Evolutionary conservation across 2,329 filamentous ascomycete species (phyloP), one percentile per base, ranked within the genome.

Genomic region (Colletotrichum australisinense): DNA sequence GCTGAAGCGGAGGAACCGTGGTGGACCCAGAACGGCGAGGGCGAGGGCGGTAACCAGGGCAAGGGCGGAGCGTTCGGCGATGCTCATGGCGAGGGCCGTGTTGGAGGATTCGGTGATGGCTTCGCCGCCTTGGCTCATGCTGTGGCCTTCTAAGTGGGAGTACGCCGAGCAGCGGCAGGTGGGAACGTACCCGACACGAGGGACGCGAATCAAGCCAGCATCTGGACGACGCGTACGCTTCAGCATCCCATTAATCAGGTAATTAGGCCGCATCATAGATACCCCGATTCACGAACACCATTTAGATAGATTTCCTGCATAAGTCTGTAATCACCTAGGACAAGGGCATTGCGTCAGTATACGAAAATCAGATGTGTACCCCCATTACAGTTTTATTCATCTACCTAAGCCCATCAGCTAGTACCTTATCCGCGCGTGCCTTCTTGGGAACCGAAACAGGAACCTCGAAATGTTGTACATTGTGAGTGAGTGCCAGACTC

Each of bases 371-470:
- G 11, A 38, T 42, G 4, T 72, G 71, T 53, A 63, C 67, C 62
- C 72, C 63, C 16, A 74, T 74, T 72, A 74, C 72, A 74, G 42
- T 74, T 72, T 74, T 68, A 70, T 75, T 75, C 73, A 64, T 75
- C 74, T 75, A 75, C 73, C 74, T 71, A 75, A 71, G 58, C 69
- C 69, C 69, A 70, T 73, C 73, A 75, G 69, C 74, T 73, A 66
- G 55, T 74, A 68, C 63, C 67, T 63, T 67, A 74, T 67, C 63
- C 73, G 57, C 66, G 58, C 55, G 66, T 72, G 65, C 73, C 73
- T 65, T 63, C 68, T 67, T 64, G 32, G 63, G 66, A 71, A 67
- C 66, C 60, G 71, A 67, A 74, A 69, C 64, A 73, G 66, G 62
- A 70, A 73, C 56, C 63, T 71, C 49, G 22, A 56, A 35, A 60